Evolutionary conservation across 2,329 filamentous ascomycete genomes (phyloP).

Genomic region (Stachybotrys chartarum): DNA sequence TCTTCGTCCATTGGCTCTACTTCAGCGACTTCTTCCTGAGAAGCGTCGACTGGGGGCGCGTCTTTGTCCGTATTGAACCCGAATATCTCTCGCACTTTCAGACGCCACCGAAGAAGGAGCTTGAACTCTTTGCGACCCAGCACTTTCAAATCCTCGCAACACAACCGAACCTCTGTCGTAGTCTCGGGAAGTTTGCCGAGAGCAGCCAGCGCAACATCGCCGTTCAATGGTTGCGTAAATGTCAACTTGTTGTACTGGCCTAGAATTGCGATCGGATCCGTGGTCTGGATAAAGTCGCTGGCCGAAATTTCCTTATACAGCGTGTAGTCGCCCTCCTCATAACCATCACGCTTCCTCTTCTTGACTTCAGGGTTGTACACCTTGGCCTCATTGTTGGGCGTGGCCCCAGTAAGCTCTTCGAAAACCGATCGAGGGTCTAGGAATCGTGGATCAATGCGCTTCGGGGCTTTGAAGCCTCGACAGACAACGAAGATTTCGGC

Average conservation of each 20-base stretch:
- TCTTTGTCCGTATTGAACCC: slow-evolving; percentile 74
- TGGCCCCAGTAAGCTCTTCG: slow-evolving; percentile 77
- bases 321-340: slow-evolving; percentile 90
- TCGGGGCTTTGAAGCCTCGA: slow-evolving; percentile 89
- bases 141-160: slow-evolving; percentile 80
- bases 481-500: slow-evolving; percentile 99
- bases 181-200: slow-evolving; percentile 82
- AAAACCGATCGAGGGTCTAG: slow-evolving; percentile 86
- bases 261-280: slow-evolving; percentile 86
- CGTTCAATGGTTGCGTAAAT: slow-evolving; percentile 73
- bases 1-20: slow-evolving; percentile 94
- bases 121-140: slow-evolving; percentile 94
- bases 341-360: slow-evolving; percentile 95
- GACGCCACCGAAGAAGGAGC: slow-evolving; percentile 77
- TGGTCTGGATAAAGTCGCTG: slow-evolving; percentile 89
- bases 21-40: slow-evolving; percentile 64
- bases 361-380: slow-evolving; percentile 97
- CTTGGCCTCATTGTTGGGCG: slow-evolving; percentile 93
- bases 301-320: slow-evolving; percentile 86
- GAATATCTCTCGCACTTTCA: slow-evolving; percentile 85
- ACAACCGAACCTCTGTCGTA: slow-evolving; percentile 70
- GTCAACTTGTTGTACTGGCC: slow-evolving; percentile 77
- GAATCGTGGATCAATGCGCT: slow-evolving; percentile 86
- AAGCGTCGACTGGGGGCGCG: slow-evolving; percentile 31
- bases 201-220: slow-evolving; percentile 80